Conservation (phyloP, 106 monocot species). For the Apostasia ramifera region DNA sequence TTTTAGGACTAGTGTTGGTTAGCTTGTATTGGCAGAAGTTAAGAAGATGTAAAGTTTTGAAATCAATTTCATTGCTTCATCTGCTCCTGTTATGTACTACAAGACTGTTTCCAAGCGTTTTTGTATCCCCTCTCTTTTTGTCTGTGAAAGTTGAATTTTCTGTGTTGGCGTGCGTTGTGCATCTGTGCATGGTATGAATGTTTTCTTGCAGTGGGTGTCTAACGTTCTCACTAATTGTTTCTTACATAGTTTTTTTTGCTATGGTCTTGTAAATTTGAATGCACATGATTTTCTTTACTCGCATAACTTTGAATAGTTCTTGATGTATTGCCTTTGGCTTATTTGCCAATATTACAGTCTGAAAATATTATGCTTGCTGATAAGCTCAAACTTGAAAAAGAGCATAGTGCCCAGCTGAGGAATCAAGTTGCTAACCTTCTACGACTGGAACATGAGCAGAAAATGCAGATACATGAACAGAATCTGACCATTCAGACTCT, state of each 20-base stretch:
- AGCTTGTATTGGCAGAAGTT: too few relatives aligned
- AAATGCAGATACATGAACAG: constrained; percentile 69
- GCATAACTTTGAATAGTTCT: neutral
- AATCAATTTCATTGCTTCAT: too few relatives aligned
- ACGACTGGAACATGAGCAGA: constrained; percentile 80
- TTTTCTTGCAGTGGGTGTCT: too few relatives aligned
- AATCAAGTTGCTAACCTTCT: constrained; percentile 79
- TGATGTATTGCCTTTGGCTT: too few relatives aligned
- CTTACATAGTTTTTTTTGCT: neutral
- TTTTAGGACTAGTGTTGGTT: too few relatives aligned
- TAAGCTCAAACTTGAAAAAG: constrained; percentile 70
- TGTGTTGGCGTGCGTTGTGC: too few relatives aligned
- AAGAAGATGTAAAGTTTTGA: too few relatives aligned
- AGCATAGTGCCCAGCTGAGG: constrained; percentile 64
- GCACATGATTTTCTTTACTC: neutral
- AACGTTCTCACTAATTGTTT: neutral
- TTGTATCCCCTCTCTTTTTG: too few relatives aligned
- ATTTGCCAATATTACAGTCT: constrained; percentile 36
- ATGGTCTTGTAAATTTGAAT: neutral
- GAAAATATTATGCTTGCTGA: constrained; percentile 77
- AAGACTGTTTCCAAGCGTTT: too few relatives aligned
- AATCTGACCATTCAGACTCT: constrained; percentile 59
- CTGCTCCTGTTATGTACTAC: too few relatives aligned
- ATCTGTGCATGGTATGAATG: too few relatives aligned
- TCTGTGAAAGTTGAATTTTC: too few relatives aligned